A percentile compares a stretch with the other conserved stretches of the same genome.
Evolutionary conservation across 164 flowering plant genomes (phyloP).

Genomic region (Macadamia tetraphylla): DNA sequence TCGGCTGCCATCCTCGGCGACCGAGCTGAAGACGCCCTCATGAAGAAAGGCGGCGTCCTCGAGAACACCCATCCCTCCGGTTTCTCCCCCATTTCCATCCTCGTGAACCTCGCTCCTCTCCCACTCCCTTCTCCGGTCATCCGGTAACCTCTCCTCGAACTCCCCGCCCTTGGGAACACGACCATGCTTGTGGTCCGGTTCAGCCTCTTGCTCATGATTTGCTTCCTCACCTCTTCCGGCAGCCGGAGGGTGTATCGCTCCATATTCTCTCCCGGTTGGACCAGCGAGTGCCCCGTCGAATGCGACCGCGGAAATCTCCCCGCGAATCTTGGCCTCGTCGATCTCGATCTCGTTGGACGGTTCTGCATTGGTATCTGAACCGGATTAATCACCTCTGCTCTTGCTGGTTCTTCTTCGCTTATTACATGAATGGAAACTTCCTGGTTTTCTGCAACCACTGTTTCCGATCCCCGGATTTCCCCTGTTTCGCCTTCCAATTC

Average conservation of each 20-base stretch:
- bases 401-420: background rate
- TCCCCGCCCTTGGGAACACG: conserved; percentile 4
- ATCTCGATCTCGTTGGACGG: conserved; percentile 39
- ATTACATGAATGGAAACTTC: conserved; percentile 1
- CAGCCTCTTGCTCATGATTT: background rate
- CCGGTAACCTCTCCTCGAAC: conserved; percentile 15
- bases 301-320: conserved; percentile 28
- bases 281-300: conserved; percentile 25
- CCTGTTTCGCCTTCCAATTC: conserved; percentile 5
- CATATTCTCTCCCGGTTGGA: conserved; percentile 20
- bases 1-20: conserved; percentile 7
- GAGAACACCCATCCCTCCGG: conserved; percentile 28
- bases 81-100: background rate
- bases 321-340: conserved; percentile 9
- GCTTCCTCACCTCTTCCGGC: conserved; percentile 18
- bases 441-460: background rate
- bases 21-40: conserved; percentile 8
- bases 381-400: background rate
- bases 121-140: conserved; percentile 15
- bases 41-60: conserved; percentile 19
- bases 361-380: conserved; percentile 14
- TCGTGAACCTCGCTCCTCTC: conserved; percentile 1
- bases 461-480: conserved; percentile 5
- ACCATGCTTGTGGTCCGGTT: conserved; percentile 21
- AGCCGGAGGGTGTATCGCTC: conserved; percentile 15